Percentiles rank a stretch among this genome's conserved stretches.
Evolutionary conservation across 768 basidiomycete species (phyloP).

Genomic region (Suillus cothurnatus): DNA sequence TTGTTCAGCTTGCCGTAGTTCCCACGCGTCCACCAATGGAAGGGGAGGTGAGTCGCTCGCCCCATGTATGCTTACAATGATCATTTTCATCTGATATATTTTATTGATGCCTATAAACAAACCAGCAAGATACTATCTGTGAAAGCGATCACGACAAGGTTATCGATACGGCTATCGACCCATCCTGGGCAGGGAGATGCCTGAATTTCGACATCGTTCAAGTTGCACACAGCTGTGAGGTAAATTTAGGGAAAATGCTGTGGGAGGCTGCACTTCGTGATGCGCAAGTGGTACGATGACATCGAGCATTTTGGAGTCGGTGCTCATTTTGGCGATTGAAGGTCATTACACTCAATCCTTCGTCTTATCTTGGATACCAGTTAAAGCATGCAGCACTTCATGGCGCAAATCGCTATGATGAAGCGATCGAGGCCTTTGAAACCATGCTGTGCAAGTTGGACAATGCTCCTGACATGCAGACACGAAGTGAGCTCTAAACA

Average conservation of each 20-base stretch:
- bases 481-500: neutral
- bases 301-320: neutral
- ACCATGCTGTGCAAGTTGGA: neutral
- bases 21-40: too few species aligned
- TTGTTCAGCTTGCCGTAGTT: too few species aligned
- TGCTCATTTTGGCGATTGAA: neutral
- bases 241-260: neutral
- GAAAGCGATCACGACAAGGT: too few species aligned
- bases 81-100: too few species aligned
- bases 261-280: neutral
- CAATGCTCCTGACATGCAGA: neutral
- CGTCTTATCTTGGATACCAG: neutral
- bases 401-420: neutral
- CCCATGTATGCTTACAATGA: too few species aligned
- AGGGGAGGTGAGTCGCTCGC: too few species aligned
- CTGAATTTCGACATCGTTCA: too few species aligned
- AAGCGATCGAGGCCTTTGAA: neutral
- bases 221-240: too few species aligned
- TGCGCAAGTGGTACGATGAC: neutral
- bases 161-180: too few species aligned
- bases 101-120: too few species aligned
- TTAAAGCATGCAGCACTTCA: neutral
- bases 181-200: too few species aligned
- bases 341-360: neutral
- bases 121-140: too few species aligned